Base-by-base conservation (phyloP, 805 yeast genomes). In the Zygotorulaspora sp. region DNA sequence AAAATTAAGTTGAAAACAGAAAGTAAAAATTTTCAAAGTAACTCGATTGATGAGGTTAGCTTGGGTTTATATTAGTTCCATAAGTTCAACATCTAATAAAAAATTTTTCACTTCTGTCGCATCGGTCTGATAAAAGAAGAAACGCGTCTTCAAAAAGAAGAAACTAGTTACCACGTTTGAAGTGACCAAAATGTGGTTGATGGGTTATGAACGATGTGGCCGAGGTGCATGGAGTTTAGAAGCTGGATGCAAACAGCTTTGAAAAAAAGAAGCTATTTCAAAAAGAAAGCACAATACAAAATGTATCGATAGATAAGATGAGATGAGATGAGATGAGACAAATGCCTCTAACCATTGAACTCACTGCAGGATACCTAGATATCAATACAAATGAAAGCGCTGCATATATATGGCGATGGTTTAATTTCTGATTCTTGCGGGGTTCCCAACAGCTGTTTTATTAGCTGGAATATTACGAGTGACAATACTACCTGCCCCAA, bases 401-500 rank as follows among this genome's bases (percentile, higher is more conserved):
- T n/a, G 12, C 26, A 7, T 23, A 23, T 23, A 23, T 4, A 7
- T 23, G 8, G 26, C 26, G 4, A 4, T 23, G 12, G 11, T 23
- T 13, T 23, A 23, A 7, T 5, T 33, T 24, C 10, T 33, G 13
- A 16, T 33, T 23, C 23, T 24, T 33, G 29, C 34, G 7, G 87
- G 89, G 14, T 68, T 67, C 0, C 89, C 89, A n/a, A 66, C 81
- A 10, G 73, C 80, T 12, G 80, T 72, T 0, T 73, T 62, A 41
- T 69, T 63, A 2, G 72, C 62, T 0, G 83, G 80, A 19, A 81
- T 71, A 41, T 71, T 75, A 38, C 65, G 74, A 13, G 72, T 69
- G 15, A 83, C 86, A 2, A 80, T 78, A 6, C 80, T 63, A 3
- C 85, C 86, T 3, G 88, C 85, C 2, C 80, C 89, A 29, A 82